phyloP scores from a whole-genome alignment of 164 flowering plant species.

The Litsea cubeba region DNA sequence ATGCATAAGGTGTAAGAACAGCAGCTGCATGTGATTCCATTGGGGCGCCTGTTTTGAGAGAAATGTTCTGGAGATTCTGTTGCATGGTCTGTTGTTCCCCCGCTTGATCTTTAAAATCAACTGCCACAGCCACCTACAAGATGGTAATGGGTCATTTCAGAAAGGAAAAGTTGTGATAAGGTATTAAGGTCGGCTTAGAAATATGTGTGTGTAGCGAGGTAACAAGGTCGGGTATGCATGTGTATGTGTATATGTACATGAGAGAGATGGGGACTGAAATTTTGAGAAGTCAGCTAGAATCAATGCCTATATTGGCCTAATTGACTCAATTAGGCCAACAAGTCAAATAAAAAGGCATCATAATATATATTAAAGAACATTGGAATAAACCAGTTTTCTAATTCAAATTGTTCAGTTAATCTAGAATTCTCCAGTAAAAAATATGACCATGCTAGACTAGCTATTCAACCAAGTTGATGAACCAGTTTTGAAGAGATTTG shows the following conservation, averaged over 20 bases:
- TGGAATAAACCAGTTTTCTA: too few species aligned
- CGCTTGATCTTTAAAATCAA: constrained; percentile 89
- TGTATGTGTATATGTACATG: neutral
- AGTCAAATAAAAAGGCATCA: too few species aligned
- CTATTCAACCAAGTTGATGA: neutral
- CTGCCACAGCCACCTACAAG: constrained; percentile 70
- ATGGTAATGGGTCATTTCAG: too few species aligned
- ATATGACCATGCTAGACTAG: neutral
- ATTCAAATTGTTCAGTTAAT: too few species aligned
- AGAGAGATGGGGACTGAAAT: too few species aligned
- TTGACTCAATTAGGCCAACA: too few species aligned
- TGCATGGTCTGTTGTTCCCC: constrained; percentile 96
- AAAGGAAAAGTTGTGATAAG: neutral
- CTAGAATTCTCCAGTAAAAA: too few species aligned
- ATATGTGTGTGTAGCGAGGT: neutral
- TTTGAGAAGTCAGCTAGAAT: too few species aligned
- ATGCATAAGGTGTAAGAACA: constrained; percentile 80
- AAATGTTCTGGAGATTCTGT: constrained; percentile 86
- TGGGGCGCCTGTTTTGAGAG: constrained; percentile 90
- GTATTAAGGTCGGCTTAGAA: neutral
- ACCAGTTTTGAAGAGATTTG: neutral
- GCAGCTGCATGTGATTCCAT: constrained; percentile 96
- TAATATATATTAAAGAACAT: too few species aligned
- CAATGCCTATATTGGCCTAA: too few species aligned
- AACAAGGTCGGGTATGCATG: neutral